Evolutionary conservation across 179 eudicot genomes (phyloP).

Genomic region (Beta macrorhiza): DNA sequence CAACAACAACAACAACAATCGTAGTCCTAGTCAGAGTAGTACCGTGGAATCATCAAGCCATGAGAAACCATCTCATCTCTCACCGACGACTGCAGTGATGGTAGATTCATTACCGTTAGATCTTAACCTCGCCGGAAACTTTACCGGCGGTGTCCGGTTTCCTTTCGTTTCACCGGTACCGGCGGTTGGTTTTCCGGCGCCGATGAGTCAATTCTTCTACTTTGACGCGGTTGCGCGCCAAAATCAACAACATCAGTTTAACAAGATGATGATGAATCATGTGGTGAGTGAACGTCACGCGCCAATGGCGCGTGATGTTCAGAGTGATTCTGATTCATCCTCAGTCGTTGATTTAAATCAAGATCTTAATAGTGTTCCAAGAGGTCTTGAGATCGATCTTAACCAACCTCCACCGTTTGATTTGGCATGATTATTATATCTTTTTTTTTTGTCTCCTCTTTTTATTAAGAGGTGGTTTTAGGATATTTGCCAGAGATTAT

Average conservation of each 20-base stretch:
- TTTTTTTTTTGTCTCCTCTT: constrained; percentile 9
- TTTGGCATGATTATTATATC: constrained; percentile 24
- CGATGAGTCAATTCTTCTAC: constrained; percentile 30
- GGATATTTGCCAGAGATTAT: neutral
- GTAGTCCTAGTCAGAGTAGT: constrained; percentile 61
- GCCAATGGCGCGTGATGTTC: constrained; percentile 19
- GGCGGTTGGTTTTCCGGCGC: constrained; percentile 25
- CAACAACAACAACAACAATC: neutral
- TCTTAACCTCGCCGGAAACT: constrained; percentile 38
- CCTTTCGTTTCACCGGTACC: constrained; percentile 17
- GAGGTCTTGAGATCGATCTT: constrained; percentile 32
- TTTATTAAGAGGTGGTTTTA: constrained; percentile 9
- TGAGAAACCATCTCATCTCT: constrained; percentile 16
- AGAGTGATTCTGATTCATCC: constrained; percentile 61
- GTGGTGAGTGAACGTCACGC: constrained; percentile 18
- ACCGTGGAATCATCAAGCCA: constrained; percentile 49
- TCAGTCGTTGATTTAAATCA: constrained; percentile 53
- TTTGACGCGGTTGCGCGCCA: constrained; percentile 28
- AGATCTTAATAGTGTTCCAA: constrained; percentile 34
- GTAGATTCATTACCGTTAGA: constrained; percentile 42
- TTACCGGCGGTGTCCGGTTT: constrained; percentile 14
- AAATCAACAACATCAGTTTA: constrained; percentile 5
- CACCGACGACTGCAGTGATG: constrained; percentile 21
- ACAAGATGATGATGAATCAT: neutral
- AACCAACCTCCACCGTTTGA: constrained; percentile 40